A percentile compares a stretch with the other conserved stretches of the same genome.
These are phyloP conservation scores for Diaporthe sp. DNA, from an alignment of 2,329 filamentous ascomycete species.

Conservation along the genomic window DNA sequence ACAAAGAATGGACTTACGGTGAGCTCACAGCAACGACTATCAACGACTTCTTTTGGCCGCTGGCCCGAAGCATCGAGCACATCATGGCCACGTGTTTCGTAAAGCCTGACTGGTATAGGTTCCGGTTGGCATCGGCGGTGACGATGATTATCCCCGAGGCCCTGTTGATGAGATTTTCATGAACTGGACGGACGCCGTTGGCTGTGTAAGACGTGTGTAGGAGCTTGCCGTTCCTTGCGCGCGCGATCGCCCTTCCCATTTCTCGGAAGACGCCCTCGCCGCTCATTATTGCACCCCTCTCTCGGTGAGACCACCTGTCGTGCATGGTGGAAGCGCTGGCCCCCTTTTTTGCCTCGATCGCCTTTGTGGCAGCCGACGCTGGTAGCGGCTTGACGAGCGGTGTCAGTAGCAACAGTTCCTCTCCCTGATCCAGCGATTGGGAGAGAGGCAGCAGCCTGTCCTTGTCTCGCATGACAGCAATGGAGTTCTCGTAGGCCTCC, in stretches of 20 bases:
- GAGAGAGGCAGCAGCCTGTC: conserved; percentile 86
- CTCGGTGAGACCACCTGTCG: conserved; percentile 69
- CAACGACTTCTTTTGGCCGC: conserved; percentile 87
- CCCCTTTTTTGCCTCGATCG: conserved; percentile 66
- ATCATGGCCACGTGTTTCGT: conserved; percentile 98
- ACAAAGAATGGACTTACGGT: conserved; percentile 56
- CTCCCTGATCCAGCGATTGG: conserved; percentile 83
- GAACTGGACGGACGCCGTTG: conserved; percentile 90
- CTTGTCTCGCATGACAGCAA: conserved; percentile 92
- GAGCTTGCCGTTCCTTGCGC: conserved; percentile 86
- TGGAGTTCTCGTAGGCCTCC: conserved; percentile 90
- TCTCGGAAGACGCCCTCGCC: conserved; percentile 94
- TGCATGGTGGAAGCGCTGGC: conserved; percentile 55
- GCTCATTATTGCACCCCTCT: conserved; percentile 80
- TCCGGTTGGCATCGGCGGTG: conserved; percentile 93
- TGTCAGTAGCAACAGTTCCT: conserved; percentile 90
- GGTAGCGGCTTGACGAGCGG: conserved; percentile 93
- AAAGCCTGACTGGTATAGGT: conserved; percentile 93
- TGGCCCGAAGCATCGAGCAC: conserved; percentile 83
- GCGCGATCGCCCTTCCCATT: conserved; percentile 86
- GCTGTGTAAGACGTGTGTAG: conserved; percentile 96
- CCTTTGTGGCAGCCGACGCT: conserved; percentile 85
- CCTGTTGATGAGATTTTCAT: conserved; percentile 91
- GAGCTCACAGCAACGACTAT: conserved; percentile 95
- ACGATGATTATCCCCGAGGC: conserved; percentile 91